A percentile compares a stretch with the other conserved stretches of the same genome.
phyloP scores from a whole-genome alignment of 345 rosid genomes.

The Abelmoschus esculentus region DNA sequence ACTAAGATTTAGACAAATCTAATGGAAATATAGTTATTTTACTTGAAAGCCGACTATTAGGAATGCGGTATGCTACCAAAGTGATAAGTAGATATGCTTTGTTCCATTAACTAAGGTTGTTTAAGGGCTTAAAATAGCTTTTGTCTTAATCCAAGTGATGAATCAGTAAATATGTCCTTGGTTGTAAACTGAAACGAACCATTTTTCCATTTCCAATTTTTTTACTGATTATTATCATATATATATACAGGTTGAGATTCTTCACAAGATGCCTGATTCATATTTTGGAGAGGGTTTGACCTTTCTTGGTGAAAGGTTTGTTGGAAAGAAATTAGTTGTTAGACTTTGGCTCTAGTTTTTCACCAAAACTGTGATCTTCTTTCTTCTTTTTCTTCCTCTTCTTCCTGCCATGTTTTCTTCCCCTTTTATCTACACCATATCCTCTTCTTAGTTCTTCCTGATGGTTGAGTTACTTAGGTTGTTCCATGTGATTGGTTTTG shows the following conservation, averaged over 20 bases:
- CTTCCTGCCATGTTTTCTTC: not conserved
- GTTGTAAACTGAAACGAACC: not conserved
- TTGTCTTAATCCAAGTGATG: not conserved
- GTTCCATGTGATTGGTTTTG: not conserved
- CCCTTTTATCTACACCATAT: not conserved
- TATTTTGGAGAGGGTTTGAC: slow-evolving; percentile 92
- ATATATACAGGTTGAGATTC: slow-evolving; percentile 44
- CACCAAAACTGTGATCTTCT: not conserved
- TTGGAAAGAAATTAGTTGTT: slow-evolving; percentile 1
- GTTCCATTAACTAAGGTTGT: not conserved
- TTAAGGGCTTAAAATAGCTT: slow-evolving; percentile 1
- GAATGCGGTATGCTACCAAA: not conserved
- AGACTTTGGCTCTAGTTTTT: not conserved
- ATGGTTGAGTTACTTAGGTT: no score
- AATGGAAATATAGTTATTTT: not conserved
- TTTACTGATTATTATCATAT: not conserved
- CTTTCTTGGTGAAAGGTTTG: slow-evolving; percentile 69
- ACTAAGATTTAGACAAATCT: not conserved
- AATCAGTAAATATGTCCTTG: not conserved
- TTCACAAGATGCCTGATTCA: slow-evolving; percentile 44
- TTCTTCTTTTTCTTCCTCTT: not conserved
- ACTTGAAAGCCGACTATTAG: not conserved
- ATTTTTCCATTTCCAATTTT: not conserved
- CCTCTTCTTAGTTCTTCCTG: no score
- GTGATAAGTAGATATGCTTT: not conserved